Percentiles rank a stretch among this genome's conserved stretches.
Evolutionary conservation across 169 alveolate genomes (phyloP).

Genomic region (Plasmodium billcollinsi): DNA sequence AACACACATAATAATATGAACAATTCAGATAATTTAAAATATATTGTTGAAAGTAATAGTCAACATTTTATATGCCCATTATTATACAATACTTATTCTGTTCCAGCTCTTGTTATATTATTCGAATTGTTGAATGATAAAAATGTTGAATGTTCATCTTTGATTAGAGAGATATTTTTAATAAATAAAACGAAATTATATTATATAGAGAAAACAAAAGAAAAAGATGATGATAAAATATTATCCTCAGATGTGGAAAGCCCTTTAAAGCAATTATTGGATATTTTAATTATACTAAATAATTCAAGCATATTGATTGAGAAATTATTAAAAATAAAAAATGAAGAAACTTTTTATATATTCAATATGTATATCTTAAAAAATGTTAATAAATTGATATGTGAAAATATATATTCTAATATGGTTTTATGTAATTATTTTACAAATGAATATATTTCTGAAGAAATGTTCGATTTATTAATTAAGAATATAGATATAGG

Average conservation of each 20-base stretch:
- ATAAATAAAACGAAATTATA: slow-evolving; percentile 63
- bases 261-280: slow-evolving; percentile 73
- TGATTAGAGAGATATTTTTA: slow-evolving; percentile 44
- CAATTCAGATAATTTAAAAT: not conserved
- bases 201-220: slow-evolving; percentile 20
- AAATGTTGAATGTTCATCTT: slow-evolving; percentile 35
- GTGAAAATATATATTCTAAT: slow-evolving; percentile 49
- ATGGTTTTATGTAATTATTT: slow-evolving; percentile 59
- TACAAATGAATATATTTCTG: slow-evolving; percentile 37
- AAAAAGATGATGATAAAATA: not conserved
- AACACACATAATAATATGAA: too few relatives aligned
- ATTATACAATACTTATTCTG: slow-evolving; percentile 55
- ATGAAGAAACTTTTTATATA: slow-evolving; percentile 60
- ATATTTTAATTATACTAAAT: slow-evolving; percentile 29
- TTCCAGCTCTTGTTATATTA: slow-evolving; percentile 42
- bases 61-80: slow-evolving; percentile 64
- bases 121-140: slow-evolving; percentile 48
- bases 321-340: slow-evolving; percentile 43
- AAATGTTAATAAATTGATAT: slow-evolving; percentile 48
- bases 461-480: slow-evolving; percentile 73
- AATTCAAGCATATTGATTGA: slow-evolving; percentile 62
- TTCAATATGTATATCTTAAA: slow-evolving; percentile 41
- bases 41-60: slow-evolving; percentile 32
- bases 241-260: not conserved
- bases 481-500: slow-evolving; percentile 29